A percentile compares a stretch with the other conserved stretches of the same genome.
These are phyloP conservation scores for Candida stauntonica DNA, from an alignment of 805 yeast genomes.

Conservation along the genomic window DNA sequence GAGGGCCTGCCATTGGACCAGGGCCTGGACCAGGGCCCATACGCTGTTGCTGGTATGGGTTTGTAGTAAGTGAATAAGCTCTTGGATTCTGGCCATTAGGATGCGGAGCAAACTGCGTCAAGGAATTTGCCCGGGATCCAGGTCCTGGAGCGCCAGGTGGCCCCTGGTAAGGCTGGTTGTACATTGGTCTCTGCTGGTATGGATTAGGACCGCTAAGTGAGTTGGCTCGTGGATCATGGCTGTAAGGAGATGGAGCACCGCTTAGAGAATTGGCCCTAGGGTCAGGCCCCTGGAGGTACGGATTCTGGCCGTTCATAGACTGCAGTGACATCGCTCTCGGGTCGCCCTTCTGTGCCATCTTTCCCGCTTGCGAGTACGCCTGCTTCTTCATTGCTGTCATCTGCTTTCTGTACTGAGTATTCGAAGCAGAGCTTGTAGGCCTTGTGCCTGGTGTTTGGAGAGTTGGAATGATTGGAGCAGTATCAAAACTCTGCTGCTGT, in stretches of 20 bases:
- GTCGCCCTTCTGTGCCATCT: slow-evolving; percentile 26
- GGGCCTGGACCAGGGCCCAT: no score
- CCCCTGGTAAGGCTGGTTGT: no score
- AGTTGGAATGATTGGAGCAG: slow-evolving; percentile 76
- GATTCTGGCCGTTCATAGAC: slow-evolving; percentile 18
- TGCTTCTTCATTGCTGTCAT: slow-evolving; percentile 64
- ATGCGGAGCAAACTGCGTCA: slow-evolving; percentile 11
- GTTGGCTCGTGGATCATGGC: slow-evolving; percentile 28
- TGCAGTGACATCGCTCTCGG: slow-evolving; percentile 46
- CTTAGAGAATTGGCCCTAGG: slow-evolving; percentile 35
- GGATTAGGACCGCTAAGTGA: slow-evolving; percentile 37
- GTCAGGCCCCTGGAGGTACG: slow-evolving; percentile 14
- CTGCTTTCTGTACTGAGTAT: slow-evolving; percentile 64
- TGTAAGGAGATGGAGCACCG: slow-evolving; percentile 26
- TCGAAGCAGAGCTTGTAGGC: slow-evolving; percentile 34
- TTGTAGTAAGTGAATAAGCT: slow-evolving; percentile 22
- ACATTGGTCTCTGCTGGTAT: background rate
- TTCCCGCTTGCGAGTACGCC: slow-evolving; percentile 43
- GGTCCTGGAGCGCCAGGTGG: slow-evolving; percentile 3
- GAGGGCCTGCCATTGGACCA: background rate
- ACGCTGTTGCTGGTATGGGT: slow-evolving; percentile 18
- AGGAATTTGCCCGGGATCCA: slow-evolving; percentile 19
- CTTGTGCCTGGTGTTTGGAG: slow-evolving; percentile 34
- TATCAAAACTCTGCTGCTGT: slow-evolving; percentile 37
- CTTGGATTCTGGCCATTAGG: slow-evolving; percentile 7